Conservation (phyloP, 768 basidiomycete genomes). For the Russula sp. region DNA sequence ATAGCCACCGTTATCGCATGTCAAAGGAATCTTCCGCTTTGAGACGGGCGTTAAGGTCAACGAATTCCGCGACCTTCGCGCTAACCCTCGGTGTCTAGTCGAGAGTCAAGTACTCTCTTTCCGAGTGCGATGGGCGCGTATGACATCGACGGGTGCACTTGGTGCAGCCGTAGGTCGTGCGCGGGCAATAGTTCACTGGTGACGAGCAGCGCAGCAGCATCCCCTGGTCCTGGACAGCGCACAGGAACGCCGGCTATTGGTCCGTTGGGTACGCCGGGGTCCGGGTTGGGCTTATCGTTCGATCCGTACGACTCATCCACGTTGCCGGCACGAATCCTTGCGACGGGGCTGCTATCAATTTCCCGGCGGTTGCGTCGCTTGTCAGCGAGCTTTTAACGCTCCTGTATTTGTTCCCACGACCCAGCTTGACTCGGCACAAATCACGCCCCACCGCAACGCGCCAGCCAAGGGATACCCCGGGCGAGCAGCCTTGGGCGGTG, state of each 20-base stretch:
- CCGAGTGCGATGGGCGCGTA: slow-evolving; percentile 76
- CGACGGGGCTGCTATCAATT: slow-evolving; percentile 82
- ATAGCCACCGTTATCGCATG: slow-evolving; percentile 68
- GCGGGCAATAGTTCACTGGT: slow-evolving; percentile 34
- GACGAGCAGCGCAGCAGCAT: slow-evolving; percentile 29
- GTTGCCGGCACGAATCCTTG: slow-evolving; percentile 63
- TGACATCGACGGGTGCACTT: slow-evolving; percentile 66
- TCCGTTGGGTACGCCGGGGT: slow-evolving; percentile 10
- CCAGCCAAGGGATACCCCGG: slow-evolving; percentile 67
- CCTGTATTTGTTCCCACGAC: slow-evolving; percentile 71
- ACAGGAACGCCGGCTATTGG: slow-evolving; percentile 26
- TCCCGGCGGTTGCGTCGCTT: slow-evolving; percentile 76
- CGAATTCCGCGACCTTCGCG: slow-evolving; percentile 84
- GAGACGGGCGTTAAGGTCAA: slow-evolving; percentile 85
- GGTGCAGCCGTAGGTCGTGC: slow-evolving; percentile 43
- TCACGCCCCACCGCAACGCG: slow-evolving; percentile 68
- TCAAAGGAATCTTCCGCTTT: slow-evolving; percentile 84
- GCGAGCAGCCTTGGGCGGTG: slow-evolving; percentile 67
- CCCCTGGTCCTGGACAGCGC: slow-evolving; percentile 27
- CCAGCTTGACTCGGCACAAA: slow-evolving; percentile 75
- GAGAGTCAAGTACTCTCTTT: slow-evolving; percentile 80
- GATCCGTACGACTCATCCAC: slow-evolving; percentile 73
- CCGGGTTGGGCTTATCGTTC: slow-evolving; percentile 48
- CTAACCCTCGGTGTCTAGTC: slow-evolving; percentile 82
- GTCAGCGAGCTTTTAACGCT: slow-evolving; percentile 82